Evolutionary conservation across 2,329 filamentous ascomycete species (phyloP), one percentile per base, ranked within the genome.

Genomic region (Helicocarpus griseus): DNA sequence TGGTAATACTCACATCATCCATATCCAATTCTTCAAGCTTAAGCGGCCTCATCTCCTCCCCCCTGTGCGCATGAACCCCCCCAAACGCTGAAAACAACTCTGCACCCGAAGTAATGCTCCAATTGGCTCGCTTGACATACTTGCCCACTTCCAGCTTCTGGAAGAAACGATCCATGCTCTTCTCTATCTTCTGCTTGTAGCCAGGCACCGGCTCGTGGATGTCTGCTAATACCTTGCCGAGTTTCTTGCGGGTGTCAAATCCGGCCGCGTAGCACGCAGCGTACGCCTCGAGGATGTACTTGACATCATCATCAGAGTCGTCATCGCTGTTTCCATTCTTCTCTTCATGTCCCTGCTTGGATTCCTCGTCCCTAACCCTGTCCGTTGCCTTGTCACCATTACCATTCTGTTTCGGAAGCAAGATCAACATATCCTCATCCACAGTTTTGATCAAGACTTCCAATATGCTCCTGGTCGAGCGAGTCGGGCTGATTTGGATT

Each of bases 141-240:
- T 70, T 75, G 0, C 80, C 80, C 0, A 73, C 68, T 9, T 77
- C 73, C 0, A 84, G 46, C 11, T 64, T 63, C 1, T 75, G 71
- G 60, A 84, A 83, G 65, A 79, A 83, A 1, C 77, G 68, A 60
- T 85, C 80, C 81, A 84, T 84, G 48, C 71, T 76, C 47, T 68
- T 73, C 58, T 78, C 77, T 0, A 85, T 58, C 58, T 81, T 83
- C 43, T 70, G 63, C 29, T 61, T 65, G 60, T 84, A 84, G 5
- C 74, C 72, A 0, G 81, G 81, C 0, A 84, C 79, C 0, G 80
- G 80, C 0, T 45, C 62, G 59, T 85, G 81, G 56, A 85, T 83
- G 26, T 73, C 70, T 0, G 73, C 67, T 0, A 84, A 68, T 0
- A 70, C 68, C 11, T 73, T 65, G 1, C 73, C 74, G 7, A 83